Evolutionary conservation across 2,329 filamentous ascomycete genomes (phyloP).

Genomic region (Alternaria postmessia): DNA sequence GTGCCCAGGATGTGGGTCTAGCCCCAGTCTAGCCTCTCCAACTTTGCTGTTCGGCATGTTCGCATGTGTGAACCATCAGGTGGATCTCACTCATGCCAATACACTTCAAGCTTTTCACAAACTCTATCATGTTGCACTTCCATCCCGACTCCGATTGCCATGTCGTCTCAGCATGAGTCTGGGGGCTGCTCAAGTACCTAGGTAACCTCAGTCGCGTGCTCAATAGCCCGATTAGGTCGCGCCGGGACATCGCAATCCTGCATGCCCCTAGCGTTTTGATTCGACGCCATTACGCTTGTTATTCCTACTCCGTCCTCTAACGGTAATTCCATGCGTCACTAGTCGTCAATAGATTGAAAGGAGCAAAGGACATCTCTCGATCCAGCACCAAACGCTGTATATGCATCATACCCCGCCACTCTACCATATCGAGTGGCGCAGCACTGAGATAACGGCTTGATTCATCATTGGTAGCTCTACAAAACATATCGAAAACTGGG

Average conservation of each 20-base stretch:
- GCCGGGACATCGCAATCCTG: neutral
- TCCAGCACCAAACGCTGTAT: neutral
- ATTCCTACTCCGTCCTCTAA: neutral
- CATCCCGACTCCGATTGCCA: neutral
- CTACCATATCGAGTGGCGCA: neutral
- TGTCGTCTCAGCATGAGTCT: too few species aligned
- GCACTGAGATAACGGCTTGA: neutral
- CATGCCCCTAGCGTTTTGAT: slow-evolving; percentile 6
- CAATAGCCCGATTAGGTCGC: slow-evolving; percentile 13
- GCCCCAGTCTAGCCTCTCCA: slow-evolving; percentile 6
- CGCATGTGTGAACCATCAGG: slow-evolving; percentile 11
- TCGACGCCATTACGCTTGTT: slow-evolving; percentile 3
- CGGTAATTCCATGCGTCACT: neutral
- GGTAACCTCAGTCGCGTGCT: slow-evolving; percentile 15
- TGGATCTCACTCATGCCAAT: slow-evolving; percentile 1
- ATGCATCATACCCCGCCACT: neutral
- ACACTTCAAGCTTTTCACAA: neutral
- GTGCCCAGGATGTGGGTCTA: slow-evolving; percentile 4
- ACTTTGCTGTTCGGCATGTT: slow-evolving; percentile 14
- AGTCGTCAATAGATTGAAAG: neutral
- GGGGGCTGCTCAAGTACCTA: neutral
- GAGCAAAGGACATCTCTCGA: neutral
- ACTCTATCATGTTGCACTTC: neutral
- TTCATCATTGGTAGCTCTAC: slow-evolving; percentile 23
- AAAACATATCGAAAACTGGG: slow-evolving; percentile 45